Evolutionary conservation across 331 rosid species (phyloP), one percentile per base, ranked within the genome.

Genomic region (Phaseolus coccineus): DNA sequence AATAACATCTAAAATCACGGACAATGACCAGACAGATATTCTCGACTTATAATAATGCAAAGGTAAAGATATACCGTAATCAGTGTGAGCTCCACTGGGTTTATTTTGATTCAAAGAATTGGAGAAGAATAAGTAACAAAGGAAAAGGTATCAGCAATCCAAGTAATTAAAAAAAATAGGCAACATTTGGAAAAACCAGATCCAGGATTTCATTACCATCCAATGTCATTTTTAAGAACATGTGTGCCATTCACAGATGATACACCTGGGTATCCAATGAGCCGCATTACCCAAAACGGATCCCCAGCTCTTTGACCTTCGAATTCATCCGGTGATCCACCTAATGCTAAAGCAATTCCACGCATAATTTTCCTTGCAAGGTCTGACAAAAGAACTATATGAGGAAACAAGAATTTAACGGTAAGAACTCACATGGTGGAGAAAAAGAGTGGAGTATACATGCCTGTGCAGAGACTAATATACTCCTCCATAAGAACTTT

Each of bases 51-150:
- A 59, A 81, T 53, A 59, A 14, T 78, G 48, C 65, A 37, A 50
- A 82, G 86, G 65, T 55, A 39, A 58, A 59, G 73, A 69, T 66
- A 50, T 89, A 91, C 98, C 98, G 42, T 95, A 93, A 82, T 95
- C 99, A 3, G 99, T 95, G 93, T 93, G 98, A 87, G 99, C 93
- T 85, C 99, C 99, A 62, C 98, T 93, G 87, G 47, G 80, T 81
- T 88, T 67, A 77, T 87, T 62, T 81, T 22, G 77, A 55, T 40
- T 51, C 8, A 40, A 73, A 84, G 56, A 61, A 7, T 61, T 8
- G 77, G 59, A 62, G 73, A 72, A 70, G 46, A 77, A 53, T 66
- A 74, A 48, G 57, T 16, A 76, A 62, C 63, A 77, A 82, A 74
- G 56, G 57, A 77, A 61, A 82, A 28, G 16, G 78, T 28, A 81